phyloP scores from a whole-genome alignment of 768 basidiomycete species.

The Mycena chlorophos region DNA sequence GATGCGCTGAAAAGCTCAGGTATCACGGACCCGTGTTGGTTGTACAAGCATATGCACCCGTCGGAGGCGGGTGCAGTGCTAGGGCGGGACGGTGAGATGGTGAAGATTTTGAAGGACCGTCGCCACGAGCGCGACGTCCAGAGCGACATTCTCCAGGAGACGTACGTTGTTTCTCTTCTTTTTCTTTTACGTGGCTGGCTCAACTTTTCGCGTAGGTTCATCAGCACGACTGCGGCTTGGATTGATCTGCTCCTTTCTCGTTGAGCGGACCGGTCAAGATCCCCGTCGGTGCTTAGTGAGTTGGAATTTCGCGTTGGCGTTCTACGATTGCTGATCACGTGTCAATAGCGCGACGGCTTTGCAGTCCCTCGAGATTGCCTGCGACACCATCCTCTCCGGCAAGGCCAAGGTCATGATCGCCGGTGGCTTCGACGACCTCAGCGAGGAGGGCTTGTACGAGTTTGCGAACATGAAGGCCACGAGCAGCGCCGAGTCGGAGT shows the following conservation, averaged over 20 bases:
- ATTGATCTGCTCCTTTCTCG: slow-evolving; percentile 92
- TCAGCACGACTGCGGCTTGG: slow-evolving; percentile 99
- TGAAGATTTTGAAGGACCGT: slow-evolving; percentile 98
- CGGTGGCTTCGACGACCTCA: slow-evolving; percentile 97
- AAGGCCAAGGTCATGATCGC: slow-evolving; percentile 99
- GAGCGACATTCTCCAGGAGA: slow-evolving; percentile 97
- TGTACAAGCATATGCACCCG: slow-evolving; percentile 96
- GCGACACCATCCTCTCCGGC: slow-evolving; percentile 88
- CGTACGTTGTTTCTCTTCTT: slow-evolving; percentile 54
- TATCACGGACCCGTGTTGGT: slow-evolving; percentile 95
- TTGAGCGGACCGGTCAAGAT: slow-evolving; percentile 99
- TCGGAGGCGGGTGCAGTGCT: slow-evolving; percentile 95
- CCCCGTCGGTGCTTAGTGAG: slow-evolving; percentile 96
- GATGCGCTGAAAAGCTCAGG: slow-evolving; percentile 97
- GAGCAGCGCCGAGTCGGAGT: slow-evolving; percentile 93
- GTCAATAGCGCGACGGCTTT: slow-evolving; percentile 85
- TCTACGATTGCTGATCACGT: slow-evolving; percentile 1
- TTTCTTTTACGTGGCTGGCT: background rate
- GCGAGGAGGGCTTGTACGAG: slow-evolving; percentile 97
- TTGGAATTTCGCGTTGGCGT: slow-evolving; percentile 5
- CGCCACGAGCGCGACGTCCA: slow-evolving; percentile 98
- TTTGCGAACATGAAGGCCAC: slow-evolving; percentile 99
- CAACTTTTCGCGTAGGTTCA: slow-evolving; percentile 62
- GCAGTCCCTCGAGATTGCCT: slow-evolving; percentile 98
- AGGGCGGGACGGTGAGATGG: slow-evolving; percentile 93